Percentiles rank a stretch among this genome's conserved stretches.
Evolutionary conservation across 2,329 filamentous ascomycete genomes (phyloP).

Genomic region (Trichoderma sp.): DNA sequence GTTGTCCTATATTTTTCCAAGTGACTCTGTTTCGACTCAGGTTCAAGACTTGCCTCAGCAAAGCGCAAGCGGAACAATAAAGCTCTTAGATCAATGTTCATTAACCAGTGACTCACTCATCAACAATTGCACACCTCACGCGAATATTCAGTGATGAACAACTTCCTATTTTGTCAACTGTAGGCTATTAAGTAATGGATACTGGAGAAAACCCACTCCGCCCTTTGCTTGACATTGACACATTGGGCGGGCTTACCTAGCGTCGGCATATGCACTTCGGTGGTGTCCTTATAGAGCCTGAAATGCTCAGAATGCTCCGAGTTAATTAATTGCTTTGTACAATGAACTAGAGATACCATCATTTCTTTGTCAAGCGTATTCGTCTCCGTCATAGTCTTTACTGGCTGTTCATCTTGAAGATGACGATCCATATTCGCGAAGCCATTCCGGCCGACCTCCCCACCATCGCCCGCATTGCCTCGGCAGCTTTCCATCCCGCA

Average conservation of each 20-base stretch:
- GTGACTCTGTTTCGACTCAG: too few relatives aligned
- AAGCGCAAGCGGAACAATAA: too few relatives aligned
- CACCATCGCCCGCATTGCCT: conserved; percentile 34
- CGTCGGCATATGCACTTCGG: not conserved
- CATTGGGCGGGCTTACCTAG: conserved; percentile 14
- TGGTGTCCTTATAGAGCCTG: not conserved
- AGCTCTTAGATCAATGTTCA: too few relatives aligned
- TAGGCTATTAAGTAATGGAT: not conserved
- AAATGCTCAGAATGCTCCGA: not conserved
- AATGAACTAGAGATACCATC: too few relatives aligned
- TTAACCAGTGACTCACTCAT: too few relatives aligned
- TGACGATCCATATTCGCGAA: conserved; percentile 35
- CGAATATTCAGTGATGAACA: not conserved
- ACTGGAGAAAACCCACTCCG: conserved; percentile 9
- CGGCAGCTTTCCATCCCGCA: conserved; percentile 33
- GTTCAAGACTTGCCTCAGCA: too few relatives aligned
- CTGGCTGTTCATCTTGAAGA: conserved; percentile 20
- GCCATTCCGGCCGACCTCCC: conserved; percentile 35
- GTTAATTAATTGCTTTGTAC: not conserved
- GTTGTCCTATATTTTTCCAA: too few relatives aligned
- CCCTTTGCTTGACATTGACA: conserved; percentile 26
- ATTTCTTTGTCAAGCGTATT: not conserved
- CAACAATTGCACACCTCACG: not conserved
- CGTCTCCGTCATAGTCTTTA: not conserved
- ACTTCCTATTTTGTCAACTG: too few relatives aligned